Conservation (phyloP, 352 stramenopile species). For the Globisporangium canariense region DNA sequence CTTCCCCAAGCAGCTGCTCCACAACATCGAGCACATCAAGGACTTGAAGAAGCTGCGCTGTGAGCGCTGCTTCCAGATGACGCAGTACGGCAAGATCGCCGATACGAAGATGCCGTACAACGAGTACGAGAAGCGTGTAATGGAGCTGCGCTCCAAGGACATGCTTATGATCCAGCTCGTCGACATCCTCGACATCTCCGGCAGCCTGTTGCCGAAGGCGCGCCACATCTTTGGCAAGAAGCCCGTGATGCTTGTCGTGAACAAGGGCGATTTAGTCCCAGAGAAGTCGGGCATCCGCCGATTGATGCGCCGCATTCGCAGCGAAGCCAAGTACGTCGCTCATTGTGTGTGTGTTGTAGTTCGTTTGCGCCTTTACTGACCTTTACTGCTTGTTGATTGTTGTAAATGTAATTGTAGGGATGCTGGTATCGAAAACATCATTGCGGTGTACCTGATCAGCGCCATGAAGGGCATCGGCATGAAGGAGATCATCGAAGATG, state of each 20-base stretch:
- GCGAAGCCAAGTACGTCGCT: constrained; percentile 56
- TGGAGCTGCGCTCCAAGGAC: constrained; percentile 80
- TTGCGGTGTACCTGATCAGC: constrained; percentile 78
- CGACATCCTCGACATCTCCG: constrained; percentile 91
- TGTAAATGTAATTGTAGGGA: constrained; percentile 22
- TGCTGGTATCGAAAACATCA: constrained; percentile 74
- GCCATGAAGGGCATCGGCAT: constrained; percentile 86
- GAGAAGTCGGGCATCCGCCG: constrained; percentile 77
- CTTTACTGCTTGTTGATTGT: not conserved
- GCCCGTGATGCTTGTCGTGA: constrained; percentile 87
- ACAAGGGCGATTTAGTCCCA: constrained; percentile 89
- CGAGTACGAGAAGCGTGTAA: constrained; percentile 88
- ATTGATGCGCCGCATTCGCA: constrained; percentile 78
- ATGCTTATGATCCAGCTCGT: constrained; percentile 91
- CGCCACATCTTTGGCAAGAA: constrained; percentile 88
- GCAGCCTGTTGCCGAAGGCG: constrained; percentile 83
- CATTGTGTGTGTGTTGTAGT: not conserved
- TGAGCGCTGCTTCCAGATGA: constrained; percentile 88
- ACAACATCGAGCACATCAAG: constrained; percentile 56
- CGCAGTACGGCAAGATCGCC: constrained; percentile 83
- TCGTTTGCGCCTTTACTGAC: not conserved
- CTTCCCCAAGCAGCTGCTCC: constrained; percentile 60
- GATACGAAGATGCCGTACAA: constrained; percentile 79
- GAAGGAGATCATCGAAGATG: constrained; percentile 80
- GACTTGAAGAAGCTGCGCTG: constrained; percentile 80